A percentile compares a stretch with the other conserved stretches of the same genome.
Conservation (phyloP, 2,329 filamentous ascomycete genomes). For the Curvularia lunata region DNA sequence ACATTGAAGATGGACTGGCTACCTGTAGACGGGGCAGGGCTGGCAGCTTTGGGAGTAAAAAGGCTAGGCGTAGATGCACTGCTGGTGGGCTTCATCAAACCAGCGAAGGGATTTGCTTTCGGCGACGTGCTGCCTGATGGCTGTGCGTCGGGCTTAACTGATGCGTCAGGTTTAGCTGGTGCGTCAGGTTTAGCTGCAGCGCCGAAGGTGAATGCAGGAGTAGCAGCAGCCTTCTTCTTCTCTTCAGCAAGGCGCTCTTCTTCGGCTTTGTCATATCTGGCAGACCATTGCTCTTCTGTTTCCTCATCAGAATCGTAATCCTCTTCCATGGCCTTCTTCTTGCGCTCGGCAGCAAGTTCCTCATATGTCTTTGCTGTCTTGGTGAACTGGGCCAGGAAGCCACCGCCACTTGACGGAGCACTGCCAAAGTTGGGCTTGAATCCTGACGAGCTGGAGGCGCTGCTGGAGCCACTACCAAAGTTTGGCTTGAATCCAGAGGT, state of each 20-base stretch:
- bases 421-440: conserved; percentile 24
- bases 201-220: conserved; percentile 29
- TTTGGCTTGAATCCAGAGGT: conserved; percentile 19
- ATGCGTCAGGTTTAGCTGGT: not conserved
- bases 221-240: conserved; percentile 31
- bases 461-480: conserved; percentile 20
- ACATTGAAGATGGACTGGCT: conserved; percentile 43
- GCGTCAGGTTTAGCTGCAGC: conserved; percentile 2
- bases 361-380: conserved; percentile 41
- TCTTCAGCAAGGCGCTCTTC: conserved; percentile 38
- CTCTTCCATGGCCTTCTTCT: conserved; percentile 44
- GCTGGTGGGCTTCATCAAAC: conserved; percentile 29
- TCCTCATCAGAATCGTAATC: conserved; percentile 49
- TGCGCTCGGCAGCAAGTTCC: conserved; percentile 42
- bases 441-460: not conserved
- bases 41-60: conserved; percentile 34
- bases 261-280: conserved; percentile 40
- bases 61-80: conserved; percentile 33
- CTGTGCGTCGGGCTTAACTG: not conserved
- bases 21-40: conserved; percentile 41
- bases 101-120: conserved; percentile 24
- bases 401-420: conserved; percentile 18
- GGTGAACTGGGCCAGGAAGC: conserved; percentile 39
- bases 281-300: conserved; percentile 43
- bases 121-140: conserved; percentile 14